phyloP scores from a whole-genome alignment of 2,329 filamentous ascomycete genomes.

The Phaeosphaeriaceae sp. region DNA sequence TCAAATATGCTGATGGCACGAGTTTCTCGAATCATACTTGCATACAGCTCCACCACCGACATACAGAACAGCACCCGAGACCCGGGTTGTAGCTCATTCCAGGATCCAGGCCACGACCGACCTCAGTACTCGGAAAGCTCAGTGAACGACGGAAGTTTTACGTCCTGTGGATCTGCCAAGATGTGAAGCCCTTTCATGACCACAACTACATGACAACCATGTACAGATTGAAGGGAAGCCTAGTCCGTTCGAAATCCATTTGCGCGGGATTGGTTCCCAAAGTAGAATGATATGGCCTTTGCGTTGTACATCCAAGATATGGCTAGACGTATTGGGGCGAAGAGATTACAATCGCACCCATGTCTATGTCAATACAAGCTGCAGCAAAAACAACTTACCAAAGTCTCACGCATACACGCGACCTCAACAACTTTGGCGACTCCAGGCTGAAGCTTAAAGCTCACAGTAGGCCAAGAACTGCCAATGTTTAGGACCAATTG shows the following conservation, averaged over 20 bases:
- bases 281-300: not conserved
- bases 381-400: not conserved
- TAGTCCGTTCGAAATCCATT: not conserved
- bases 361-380: constrained; percentile 2
- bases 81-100: not conserved
- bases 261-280: not conserved
- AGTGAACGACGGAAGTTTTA: not conserved
- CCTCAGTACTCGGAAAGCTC: not conserved
- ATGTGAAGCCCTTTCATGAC: not conserved
- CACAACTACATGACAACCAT: not conserved
- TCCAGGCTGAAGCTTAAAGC: not conserved
- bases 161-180: not conserved
- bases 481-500: not conserved
- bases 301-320: not conserved
- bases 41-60: not conserved
- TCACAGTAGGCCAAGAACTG: not conserved
- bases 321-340: not conserved
- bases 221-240: not conserved
- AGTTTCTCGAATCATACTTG: not conserved
- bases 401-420: not conserved
- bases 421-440: not conserved
- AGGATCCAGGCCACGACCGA: too few relatives aligned
- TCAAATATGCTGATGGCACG: not conserved
- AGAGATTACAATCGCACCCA: not conserved
- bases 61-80: not conserved